Evolutionary conservation across 108 stramenopile genomes (phyloP).

Genomic region (Nannochloropsis salina): DNA sequence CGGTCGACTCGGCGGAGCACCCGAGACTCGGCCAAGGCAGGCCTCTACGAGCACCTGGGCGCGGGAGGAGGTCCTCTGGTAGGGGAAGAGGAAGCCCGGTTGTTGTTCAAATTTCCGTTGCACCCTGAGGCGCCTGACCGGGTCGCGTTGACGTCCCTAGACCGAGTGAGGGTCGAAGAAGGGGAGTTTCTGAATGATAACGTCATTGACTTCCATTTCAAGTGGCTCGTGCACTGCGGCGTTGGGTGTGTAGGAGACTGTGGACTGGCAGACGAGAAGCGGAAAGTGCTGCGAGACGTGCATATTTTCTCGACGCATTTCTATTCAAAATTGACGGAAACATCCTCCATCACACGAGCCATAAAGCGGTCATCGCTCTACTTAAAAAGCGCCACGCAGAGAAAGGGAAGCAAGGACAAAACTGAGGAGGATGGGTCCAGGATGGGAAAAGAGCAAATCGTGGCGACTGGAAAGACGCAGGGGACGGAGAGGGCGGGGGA

Average conservation of each 20-base stretch:
- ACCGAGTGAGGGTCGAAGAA: conserved; percentile 37
- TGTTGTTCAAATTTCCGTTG: conserved; percentile 48
- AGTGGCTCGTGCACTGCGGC: conserved; percentile 21
- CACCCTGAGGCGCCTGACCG: conserved; percentile 30
- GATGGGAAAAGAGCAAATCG: background rate
- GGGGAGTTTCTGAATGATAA: conserved; percentile 56
- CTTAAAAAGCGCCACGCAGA: background rate
- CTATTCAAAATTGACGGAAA: background rate
- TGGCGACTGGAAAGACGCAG: background rate
- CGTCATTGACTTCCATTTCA: conserved; percentile 50
- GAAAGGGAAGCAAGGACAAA: background rate
- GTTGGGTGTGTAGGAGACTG: background rate
- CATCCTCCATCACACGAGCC: background rate
- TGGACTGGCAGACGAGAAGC: background rate
- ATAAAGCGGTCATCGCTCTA: background rate
- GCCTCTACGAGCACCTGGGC: background rate
- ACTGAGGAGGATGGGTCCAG: background rate
- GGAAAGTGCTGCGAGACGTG: background rate
- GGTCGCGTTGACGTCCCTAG: conserved; percentile 35
- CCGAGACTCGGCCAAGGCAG: background rate
- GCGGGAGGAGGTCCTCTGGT: conserved; percentile 10
- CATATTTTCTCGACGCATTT: background rate
- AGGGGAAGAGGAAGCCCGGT: conserved; percentile 18
- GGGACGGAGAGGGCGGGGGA: background rate
- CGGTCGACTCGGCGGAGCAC: conserved; percentile 1